These are phyloP conservation scores for Chamaecyparis obtusa DNA, from an alignment of 75 land plant species.

Conservation along the genomic window DNA sequence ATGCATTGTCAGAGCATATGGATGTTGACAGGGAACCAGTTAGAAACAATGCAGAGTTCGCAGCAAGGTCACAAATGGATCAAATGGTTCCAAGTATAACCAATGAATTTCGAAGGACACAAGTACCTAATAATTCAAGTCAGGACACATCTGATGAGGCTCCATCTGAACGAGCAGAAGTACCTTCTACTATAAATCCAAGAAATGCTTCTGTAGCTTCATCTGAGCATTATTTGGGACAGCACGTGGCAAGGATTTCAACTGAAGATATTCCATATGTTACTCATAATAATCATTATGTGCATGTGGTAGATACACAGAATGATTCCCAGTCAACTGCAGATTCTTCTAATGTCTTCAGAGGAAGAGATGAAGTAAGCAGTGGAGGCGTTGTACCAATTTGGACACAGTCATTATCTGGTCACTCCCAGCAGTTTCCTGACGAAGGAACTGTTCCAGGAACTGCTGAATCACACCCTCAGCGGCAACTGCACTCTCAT, in stretches of 20 bases:
- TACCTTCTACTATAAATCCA: constrained; percentile 35
- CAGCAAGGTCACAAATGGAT: constrained; percentile 52
- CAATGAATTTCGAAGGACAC: constrained; percentile 38
- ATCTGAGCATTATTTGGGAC: background rate
- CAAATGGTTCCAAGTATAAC: constrained; percentile 91
- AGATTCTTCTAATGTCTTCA: constrained; percentile 53
- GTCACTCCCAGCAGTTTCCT: constrained; percentile 37
- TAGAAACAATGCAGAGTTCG: constrained; percentile 23
- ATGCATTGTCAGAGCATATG: constrained; percentile 50
- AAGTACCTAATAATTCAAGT: constrained; percentile 31
- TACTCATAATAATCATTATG: constrained; percentile 10
- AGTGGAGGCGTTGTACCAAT: constrained; percentile 79
- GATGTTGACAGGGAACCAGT: constrained; percentile 54
- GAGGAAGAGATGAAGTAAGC: constrained; percentile 38
- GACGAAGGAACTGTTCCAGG: constrained; percentile 61
- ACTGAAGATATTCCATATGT: constrained; percentile 21
- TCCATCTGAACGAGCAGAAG: constrained; percentile 35
- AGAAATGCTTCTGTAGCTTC: constrained; percentile 2
- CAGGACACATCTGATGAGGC: constrained; percentile 15
- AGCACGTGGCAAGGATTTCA: constrained; percentile 15
- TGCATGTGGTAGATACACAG: constrained; percentile 14
- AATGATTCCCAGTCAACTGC: constrained; percentile 48
- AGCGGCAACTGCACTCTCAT: constrained; percentile 55
- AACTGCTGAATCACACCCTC: constrained; percentile 33
- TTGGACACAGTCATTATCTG: constrained; percentile 72